Percentiles rank a stretch among this genome's conserved stretches.
phyloP scores from a whole-genome alignment of 768 basidiomycete species.

The Leucocoprinus sp. region DNA sequence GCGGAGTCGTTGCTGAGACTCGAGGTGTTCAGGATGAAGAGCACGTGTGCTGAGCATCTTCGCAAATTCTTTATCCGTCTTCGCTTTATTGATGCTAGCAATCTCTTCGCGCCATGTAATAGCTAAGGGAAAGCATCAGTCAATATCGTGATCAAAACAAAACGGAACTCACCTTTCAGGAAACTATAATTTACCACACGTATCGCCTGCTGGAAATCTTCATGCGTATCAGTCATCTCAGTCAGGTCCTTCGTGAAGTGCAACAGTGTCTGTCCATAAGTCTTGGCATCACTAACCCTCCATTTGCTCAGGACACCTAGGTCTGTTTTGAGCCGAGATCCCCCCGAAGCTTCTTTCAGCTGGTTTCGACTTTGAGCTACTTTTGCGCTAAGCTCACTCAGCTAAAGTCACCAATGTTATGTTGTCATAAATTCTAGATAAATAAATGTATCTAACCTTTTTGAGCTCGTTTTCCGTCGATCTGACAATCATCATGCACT shows the following conservation, averaged over 20 bases:
- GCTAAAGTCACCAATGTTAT: conserved; percentile 24
- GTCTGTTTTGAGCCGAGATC: conserved; percentile 35
- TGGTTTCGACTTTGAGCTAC: conserved; percentile 28
- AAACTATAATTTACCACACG: conserved; percentile 56
- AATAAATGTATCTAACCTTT: conserved; percentile 35
- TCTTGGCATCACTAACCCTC: conserved; percentile 41
- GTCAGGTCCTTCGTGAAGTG: conserved; percentile 46
- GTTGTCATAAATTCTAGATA: not conserved
- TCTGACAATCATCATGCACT: conserved; percentile 44
- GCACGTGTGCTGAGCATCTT: conserved; percentile 65
- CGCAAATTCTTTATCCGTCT: conserved; percentile 70
- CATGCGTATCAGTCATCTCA: conserved; percentile 35
- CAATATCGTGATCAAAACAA: not conserved
- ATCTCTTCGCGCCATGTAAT: conserved; percentile 81
- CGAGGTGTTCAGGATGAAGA: conserved; percentile 84
- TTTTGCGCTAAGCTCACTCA: conserved; percentile 31
- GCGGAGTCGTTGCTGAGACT: conserved; percentile 71
- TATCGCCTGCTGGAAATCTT: conserved; percentile 32
- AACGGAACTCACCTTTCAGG: not conserved
- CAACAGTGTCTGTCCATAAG: conserved; percentile 41
- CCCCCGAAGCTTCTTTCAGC: conserved; percentile 29
- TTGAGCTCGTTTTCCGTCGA: conserved; percentile 46
- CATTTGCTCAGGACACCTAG: conserved; percentile 43
- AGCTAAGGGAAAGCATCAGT: conserved; percentile 34
- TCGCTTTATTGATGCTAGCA: conserved; percentile 67